Percentiles rank a stretch among this genome's conserved stretches.
Conservation (phyloP, 1,139 yeast species). For the Geotrichum bryndzae region DNA sequence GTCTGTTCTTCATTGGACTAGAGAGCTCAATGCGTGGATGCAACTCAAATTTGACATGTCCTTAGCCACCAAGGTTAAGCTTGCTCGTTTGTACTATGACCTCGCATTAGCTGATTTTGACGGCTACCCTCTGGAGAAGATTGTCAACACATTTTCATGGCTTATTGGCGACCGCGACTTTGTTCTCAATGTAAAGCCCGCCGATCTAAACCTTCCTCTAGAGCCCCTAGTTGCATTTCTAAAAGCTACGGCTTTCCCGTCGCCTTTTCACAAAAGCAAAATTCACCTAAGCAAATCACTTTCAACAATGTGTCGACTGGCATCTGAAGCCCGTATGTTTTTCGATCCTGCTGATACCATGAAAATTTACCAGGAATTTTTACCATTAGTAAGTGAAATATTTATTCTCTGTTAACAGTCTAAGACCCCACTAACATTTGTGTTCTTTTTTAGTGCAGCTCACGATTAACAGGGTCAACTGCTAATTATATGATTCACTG, state of each 20-base stretch:
- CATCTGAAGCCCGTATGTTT: slow-evolving; percentile 45
- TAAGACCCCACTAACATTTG: slow-evolving; percentile 5
- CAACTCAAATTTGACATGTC: slow-evolving; percentile 83
- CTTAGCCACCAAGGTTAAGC: slow-evolving; percentile 49
- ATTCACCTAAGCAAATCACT: slow-evolving; percentile 36
- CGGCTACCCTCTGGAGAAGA: slow-evolving; percentile 52
- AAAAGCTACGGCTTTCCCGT: slow-evolving; percentile 7
- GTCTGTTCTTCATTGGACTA: slow-evolving; percentile 80
- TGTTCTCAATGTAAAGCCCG: slow-evolving; percentile 22
- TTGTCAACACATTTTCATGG: slow-evolving; percentile 57
- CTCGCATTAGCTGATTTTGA: slow-evolving; percentile 75
- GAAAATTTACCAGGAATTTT: slow-evolving; percentile 42
- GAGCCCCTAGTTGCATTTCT: slow-evolving; percentile 12
- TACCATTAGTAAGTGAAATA: slow-evolving; percentile 37
- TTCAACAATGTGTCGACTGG: slow-evolving; percentile 42
- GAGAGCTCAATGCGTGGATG: slow-evolving; percentile 75
- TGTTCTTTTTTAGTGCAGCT: background rate
- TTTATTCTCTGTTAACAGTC: background rate
- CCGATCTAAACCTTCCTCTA: slow-evolving; percentile 15
- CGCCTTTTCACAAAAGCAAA: slow-evolving; percentile 19
- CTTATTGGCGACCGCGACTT: slow-evolving; percentile 37
- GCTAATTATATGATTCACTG: slow-evolving; percentile 11
- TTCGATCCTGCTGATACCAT: slow-evolving; percentile 34
- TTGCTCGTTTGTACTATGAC: slow-evolving; percentile 68
- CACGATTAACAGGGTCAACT: slow-evolving; percentile 9